These are phyloP conservation scores for Eucalyptus camaldulensis DNA, from an alignment of 345 rosid genomes.

Conservation along the genomic window DNA sequence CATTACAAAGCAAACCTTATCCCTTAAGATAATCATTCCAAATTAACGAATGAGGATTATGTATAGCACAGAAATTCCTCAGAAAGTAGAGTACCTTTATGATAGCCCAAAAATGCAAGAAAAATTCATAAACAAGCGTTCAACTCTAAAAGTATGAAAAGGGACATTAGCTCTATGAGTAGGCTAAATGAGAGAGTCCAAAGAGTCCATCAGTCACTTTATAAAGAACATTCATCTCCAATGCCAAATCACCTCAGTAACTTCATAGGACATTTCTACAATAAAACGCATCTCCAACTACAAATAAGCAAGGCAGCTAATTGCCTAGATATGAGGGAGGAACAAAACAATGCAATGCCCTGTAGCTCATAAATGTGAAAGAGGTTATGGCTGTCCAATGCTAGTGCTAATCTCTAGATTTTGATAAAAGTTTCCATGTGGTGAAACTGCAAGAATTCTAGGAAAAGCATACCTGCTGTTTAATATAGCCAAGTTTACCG, in stretches of 20 bases:
- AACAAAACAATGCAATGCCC: background rate
- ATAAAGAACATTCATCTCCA: background rate
- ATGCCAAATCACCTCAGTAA: background rate
- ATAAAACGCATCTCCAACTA: background rate
- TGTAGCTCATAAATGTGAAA: background rate
- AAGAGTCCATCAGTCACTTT: background rate
- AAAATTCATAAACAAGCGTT: background rate
- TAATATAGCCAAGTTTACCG: constrained; percentile 64
- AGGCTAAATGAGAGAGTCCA: background rate
- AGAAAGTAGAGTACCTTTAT: background rate
- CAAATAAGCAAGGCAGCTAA: background rate
- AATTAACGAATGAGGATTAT: background rate
- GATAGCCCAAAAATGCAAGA: background rate
- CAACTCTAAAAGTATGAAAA: background rate
- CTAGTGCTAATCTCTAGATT: background rate
- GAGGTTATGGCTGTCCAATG: background rate
- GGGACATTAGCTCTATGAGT: background rate
- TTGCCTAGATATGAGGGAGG: background rate
- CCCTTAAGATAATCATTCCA: background rate
- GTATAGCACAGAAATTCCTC: background rate
- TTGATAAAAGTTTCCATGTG: background rate
- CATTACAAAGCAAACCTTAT: background rate
- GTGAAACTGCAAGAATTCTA: background rate
- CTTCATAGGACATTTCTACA: background rate
- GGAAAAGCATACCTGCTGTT: constrained; percentile 57